These are phyloP conservation scores for Ophiocordyceps australis DNA, from an alignment of 2,329 filamentous ascomycete genomes.

Conservation along the genomic window DNA sequence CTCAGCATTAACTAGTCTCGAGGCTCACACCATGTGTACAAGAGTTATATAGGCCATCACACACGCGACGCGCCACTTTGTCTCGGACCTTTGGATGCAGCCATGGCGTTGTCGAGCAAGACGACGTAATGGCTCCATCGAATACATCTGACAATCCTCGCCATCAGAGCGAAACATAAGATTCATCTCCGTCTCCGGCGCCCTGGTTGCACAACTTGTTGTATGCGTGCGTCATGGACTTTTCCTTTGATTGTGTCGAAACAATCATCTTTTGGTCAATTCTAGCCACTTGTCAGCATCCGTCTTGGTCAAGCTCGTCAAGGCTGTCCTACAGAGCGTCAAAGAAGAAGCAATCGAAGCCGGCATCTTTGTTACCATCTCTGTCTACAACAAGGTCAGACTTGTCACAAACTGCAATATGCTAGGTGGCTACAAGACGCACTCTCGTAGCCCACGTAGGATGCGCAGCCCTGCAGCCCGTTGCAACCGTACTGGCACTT, in stretches of 20 bases:
- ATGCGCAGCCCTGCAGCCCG: conserved; percentile 2
- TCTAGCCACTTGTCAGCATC: too few relatives aligned
- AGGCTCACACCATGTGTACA: too few relatives aligned
- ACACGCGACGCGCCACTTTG: too few relatives aligned
- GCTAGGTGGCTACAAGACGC: neutral
- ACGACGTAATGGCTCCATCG: too few relatives aligned
- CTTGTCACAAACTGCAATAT: too few relatives aligned
- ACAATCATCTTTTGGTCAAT: conserved; percentile 2
- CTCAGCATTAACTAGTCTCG: conserved; percentile 2
- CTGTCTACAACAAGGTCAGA: neutral
- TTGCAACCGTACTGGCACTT: conserved; percentile 5
- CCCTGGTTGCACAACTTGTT: conserved; percentile 3
- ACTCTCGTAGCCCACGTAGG: conserved; percentile 4
- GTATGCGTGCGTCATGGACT: conserved; percentile 3
- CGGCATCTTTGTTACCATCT: neutral
- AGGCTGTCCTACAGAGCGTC: conserved; percentile 2
- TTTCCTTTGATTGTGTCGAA: neutral
- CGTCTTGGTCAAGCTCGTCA: too few relatives aligned
- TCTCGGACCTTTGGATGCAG: too few relatives aligned
- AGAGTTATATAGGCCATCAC: neutral
- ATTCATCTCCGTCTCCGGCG: too few relatives aligned
- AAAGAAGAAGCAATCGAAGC: conserved; percentile 3
- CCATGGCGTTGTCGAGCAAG: too few relatives aligned
- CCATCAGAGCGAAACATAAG: too few relatives aligned
- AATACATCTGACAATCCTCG: too few relatives aligned